Conservation (phyloP, 2,329 filamentous ascomycete genomes). For the Clarireedia paspali region DNA sequence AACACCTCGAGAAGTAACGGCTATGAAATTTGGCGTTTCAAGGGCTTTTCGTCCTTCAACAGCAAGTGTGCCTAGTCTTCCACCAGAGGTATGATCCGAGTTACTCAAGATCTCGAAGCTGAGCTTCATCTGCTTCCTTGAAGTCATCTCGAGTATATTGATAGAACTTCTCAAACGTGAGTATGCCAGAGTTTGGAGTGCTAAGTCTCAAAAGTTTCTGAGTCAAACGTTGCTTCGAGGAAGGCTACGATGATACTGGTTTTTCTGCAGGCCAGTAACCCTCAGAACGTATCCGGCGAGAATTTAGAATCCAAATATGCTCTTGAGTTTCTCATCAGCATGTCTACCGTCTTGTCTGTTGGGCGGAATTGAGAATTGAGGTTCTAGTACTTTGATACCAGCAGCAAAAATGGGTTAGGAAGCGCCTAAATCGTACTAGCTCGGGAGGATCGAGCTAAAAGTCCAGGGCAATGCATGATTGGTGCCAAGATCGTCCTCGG, state of each 20-base stretch:
- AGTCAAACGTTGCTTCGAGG: too few species aligned
- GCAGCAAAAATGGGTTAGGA: neutral
- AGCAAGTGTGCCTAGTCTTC: slow-evolving; percentile 37
- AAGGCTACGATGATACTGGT: slow-evolving; percentile 7
- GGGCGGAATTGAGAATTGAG: neutral
- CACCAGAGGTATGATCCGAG: slow-evolving; percentile 12
- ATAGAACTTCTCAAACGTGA: neutral
- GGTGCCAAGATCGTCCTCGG: too few species aligned
- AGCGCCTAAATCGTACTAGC: neutral
- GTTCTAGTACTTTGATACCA: neutral
- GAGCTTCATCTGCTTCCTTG: slow-evolving; percentile 10
- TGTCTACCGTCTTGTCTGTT: slow-evolving; percentile 5
- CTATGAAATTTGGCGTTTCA: slow-evolving; percentile 76
- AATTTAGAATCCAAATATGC: neutral
- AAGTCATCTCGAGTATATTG: neutral
- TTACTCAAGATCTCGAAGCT: slow-evolving; percentile 21
- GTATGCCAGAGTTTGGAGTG: too few species aligned
- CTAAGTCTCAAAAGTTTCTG: too few species aligned
- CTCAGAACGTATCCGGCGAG: slow-evolving; percentile 16
- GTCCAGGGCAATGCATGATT: too few species aligned
- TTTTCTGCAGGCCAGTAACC: slow-evolving; percentile 24
- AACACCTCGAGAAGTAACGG: slow-evolving; percentile 71
- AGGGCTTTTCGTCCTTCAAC: slow-evolving; percentile 57
- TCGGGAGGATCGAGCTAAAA: neutral
- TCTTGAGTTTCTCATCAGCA: slow-evolving; percentile 5